phyloP scores from a whole-genome alignment of 2,329 filamentous ascomycete genomes.

The Furcasterigmium sp. region DNA sequence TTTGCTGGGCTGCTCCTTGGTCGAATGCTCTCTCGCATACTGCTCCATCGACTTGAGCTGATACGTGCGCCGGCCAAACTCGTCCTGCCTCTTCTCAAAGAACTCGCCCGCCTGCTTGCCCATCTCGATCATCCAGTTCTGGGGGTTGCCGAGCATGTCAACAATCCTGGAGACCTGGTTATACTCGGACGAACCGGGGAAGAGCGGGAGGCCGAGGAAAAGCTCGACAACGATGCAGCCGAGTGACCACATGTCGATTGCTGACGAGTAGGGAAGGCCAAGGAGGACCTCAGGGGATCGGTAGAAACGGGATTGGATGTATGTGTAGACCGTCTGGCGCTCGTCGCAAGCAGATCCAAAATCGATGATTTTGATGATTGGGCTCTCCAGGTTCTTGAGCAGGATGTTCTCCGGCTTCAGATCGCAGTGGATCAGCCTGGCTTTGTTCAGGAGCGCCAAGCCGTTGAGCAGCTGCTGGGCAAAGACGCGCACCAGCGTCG shows the following conservation, averaged over 20 bases:
- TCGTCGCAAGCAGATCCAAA: conserved; percentile 98
- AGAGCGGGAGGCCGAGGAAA: conserved; percentile 88
- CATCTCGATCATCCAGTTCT: conserved; percentile 99
- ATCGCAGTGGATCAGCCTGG: conserved; percentile 95
- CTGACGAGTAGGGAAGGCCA: conserved; percentile 94
- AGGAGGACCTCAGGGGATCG: conserved; percentile 92
- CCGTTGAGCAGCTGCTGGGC: conserved; percentile 95
- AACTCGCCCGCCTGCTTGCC: conserved; percentile 97
- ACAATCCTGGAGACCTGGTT: conserved; percentile 97
- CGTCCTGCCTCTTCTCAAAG: conserved; percentile 87
- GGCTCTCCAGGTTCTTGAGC: conserved; percentile 95
- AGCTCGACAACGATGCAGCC: conserved; percentile 98
- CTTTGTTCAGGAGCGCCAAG: conserved; percentile 88
- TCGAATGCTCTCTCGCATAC: conserved; percentile 90
- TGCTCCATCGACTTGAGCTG: conserved; percentile 96
- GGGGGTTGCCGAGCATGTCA: conserved; percentile 95
- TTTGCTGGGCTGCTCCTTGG: conserved; percentile 98
- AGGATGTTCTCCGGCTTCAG: conserved; percentile 97
- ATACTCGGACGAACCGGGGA: conserved; percentile 96
- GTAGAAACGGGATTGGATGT: conserved; percentile 98
- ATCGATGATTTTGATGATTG: conserved; percentile 99
- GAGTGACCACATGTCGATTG: conserved; percentile 99
- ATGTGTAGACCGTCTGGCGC: conserved; percentile 96
- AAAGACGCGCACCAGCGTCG: conserved; percentile 93
- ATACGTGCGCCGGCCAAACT: conserved; percentile 87